phyloP scores from a whole-genome alignment of 2,329 filamentous ascomycete genomes.

The Tolypocladium tropicale region DNA sequence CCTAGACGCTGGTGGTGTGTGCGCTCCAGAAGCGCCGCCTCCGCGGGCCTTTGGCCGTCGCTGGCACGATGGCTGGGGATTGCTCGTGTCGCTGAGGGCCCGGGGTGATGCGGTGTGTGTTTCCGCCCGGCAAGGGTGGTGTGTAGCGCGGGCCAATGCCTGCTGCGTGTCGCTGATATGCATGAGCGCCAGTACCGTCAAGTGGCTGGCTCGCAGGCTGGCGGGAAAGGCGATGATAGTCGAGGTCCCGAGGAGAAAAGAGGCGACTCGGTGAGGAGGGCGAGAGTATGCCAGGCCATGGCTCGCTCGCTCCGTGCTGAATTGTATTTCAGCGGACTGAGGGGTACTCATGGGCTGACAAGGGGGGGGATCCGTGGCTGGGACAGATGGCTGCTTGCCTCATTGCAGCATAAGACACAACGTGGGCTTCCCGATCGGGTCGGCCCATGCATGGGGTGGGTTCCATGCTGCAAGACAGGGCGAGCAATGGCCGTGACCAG shows the following conservation, averaged over 20 bases:
- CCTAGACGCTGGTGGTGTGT: not conserved
- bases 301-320: slow-evolving; percentile 21
- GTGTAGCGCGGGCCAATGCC: slow-evolving; percentile 10
- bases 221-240: slow-evolving; percentile 17
- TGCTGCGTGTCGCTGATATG: slow-evolving; percentile 12
- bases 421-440: slow-evolving; percentile 10
- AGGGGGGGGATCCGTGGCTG: not conserved
- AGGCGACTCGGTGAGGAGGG: slow-evolving; percentile 30
- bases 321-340: slow-evolving; percentile 31
- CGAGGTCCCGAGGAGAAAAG: slow-evolving; percentile 24
- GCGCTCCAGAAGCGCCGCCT: not conserved
- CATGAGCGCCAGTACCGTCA: slow-evolving; percentile 7
- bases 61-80: not conserved
- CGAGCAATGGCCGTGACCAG: not conserved
- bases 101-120: not conserved
- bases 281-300: slow-evolving; percentile 14
- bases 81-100: slow-evolving; percentile 1
- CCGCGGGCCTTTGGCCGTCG: not conserved
- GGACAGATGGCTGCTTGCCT: not conserved
- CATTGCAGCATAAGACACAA: slow-evolving; percentile 5
- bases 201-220: slow-evolving; percentile 7
- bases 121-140: slow-evolving; percentile 10
- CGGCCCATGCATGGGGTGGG: slow-evolving; percentile 1
- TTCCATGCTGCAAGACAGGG: not conserved
- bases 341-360: slow-evolving; percentile 18